Evolutionary conservation across 108 stramenopile genomes (phyloP).

Genomic region (Cyclotella baltica): DNA sequence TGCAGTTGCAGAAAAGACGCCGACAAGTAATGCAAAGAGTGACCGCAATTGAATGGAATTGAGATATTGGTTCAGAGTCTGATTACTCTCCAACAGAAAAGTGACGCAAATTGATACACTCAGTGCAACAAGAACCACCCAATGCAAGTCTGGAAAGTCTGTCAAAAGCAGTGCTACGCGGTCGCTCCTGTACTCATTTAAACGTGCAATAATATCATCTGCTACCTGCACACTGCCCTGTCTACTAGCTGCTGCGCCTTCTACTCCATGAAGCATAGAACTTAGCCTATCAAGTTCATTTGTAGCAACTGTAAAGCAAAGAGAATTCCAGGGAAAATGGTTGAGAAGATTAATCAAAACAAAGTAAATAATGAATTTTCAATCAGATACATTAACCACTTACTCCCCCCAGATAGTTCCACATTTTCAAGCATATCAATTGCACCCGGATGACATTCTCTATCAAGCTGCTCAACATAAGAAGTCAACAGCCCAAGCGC

Average conservation of each 20-base stretch:
- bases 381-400: neutral
- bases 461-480: constrained; percentile 36
- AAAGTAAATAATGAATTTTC: neutral
- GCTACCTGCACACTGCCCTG: constrained; percentile 29
- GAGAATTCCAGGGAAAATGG: neutral
- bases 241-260: constrained; percentile 45
- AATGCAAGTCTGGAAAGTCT: constrained; percentile 48
- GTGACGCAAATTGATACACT: constrained; percentile 30
- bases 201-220: constrained; percentile 23
- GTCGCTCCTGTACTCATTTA: constrained; percentile 39
- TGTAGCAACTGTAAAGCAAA: constrained; percentile 17
- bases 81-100: constrained; percentile 45
- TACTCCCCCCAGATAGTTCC: constrained; percentile 38
- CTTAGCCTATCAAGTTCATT: constrained; percentile 45
- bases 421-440: constrained; percentile 28
- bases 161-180: constrained; percentile 39
- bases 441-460: constrained; percentile 34
- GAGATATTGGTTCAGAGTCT: constrained; percentile 34
- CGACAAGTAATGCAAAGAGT: constrained; percentile 41
- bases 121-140: constrained; percentile 31
- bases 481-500: constrained; percentile 33
- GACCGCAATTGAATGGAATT: constrained; percentile 46
- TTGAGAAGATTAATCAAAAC: neutral
- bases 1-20: constrained; percentile 38
- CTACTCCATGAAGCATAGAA: constrained; percentile 52